Evolutionary conservation across 2,329 filamentous ascomycete species (phyloP).

Genomic region (Emergomyces orientalis): DNA sequence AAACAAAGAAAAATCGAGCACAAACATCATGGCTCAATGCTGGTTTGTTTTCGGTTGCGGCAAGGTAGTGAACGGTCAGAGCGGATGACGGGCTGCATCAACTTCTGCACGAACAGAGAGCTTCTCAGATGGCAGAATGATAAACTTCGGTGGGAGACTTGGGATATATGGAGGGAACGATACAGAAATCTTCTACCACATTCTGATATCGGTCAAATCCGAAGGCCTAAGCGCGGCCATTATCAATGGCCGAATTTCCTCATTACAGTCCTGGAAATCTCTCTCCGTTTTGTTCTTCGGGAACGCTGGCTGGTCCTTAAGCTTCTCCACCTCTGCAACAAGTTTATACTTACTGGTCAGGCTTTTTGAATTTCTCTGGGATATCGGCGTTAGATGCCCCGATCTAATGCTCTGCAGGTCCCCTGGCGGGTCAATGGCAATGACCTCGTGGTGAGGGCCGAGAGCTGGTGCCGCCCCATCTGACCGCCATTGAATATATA

Average conservation of each 20-base stretch:
- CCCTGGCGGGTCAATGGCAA: background rate
- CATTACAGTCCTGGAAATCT: no score
- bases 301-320: background rate
- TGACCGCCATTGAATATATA: no score
- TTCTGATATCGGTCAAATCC: background rate
- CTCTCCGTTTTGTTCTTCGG: background rate
- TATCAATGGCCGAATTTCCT: background rate
- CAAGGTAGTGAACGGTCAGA: background rate
- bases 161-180: background rate
- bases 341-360: background rate
- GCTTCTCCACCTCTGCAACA: background rate
- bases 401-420: background rate
- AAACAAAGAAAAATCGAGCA: no score
- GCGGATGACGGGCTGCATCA: background rate
- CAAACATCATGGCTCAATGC: background rate
- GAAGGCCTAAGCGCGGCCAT: no score
- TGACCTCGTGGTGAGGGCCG: no score
- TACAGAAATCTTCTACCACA: background rate
- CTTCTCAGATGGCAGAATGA: background rate
- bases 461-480: no score
- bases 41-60: background rate
- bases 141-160: background rate
- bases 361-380: background rate
- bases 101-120: background rate
- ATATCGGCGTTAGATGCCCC: background rate